Percentiles rank a stretch among this genome's conserved stretches.
phyloP scores from a whole-genome alignment of 257 asterid genomes.

The Solanum pinnatisectum region DNA sequence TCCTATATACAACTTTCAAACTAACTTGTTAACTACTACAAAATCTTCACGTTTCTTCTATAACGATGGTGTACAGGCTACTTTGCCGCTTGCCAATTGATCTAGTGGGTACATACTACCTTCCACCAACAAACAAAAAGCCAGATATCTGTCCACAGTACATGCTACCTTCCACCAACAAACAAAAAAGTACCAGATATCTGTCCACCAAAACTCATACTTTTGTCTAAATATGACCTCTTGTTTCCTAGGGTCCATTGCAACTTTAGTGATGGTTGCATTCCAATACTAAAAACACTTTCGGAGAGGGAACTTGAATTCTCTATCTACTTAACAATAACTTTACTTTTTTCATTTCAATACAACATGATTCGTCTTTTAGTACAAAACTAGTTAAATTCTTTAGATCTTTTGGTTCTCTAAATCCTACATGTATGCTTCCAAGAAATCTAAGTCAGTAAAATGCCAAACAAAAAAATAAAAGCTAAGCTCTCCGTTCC shows the following conservation, averaged over 20 bases:
- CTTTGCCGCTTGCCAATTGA: not conserved
- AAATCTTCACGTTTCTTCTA: not conserved
- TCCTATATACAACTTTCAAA: not conserved
- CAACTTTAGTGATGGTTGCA: not conserved
- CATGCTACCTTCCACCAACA: not conserved
- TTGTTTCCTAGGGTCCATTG: not conserved
- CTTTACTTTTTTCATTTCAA: not conserved
- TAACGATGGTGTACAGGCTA: not conserved
- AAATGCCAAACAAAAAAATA: not conserved
- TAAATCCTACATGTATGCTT: not conserved
- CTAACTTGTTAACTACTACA: not conserved
- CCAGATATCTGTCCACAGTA: not conserved
- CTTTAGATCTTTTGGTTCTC: not conserved
- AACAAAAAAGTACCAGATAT: not conserved
- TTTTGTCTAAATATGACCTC: not conserved
- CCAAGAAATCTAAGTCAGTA: not conserved
- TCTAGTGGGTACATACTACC: not conserved
- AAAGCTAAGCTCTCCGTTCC: not conserved
- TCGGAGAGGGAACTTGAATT: not conserved
- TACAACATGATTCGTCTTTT: not conserved
- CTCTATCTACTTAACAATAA: not conserved
- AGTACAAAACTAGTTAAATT: not conserved
- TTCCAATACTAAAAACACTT: not conserved
- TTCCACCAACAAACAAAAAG: not conserved
- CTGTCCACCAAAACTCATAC: not conserved